These are phyloP conservation scores for Colletotrichum musicola DNA, from an alignment of 2,329 filamentous ascomycete species.

Conservation along the genomic window DNA sequence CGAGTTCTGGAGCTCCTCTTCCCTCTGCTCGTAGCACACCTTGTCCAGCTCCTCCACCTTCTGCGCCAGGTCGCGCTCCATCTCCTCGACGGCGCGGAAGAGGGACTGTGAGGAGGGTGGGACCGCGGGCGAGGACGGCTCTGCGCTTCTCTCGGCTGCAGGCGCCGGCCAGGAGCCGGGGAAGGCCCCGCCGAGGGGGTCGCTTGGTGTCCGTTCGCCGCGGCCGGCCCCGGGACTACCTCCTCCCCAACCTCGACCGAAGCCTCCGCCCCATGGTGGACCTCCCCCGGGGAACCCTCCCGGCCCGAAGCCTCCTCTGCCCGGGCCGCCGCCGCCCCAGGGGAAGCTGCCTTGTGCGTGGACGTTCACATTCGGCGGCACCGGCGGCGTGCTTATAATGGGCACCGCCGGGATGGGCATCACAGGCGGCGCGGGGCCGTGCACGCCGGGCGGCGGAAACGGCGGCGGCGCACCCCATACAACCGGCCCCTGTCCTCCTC, in stretches of 20 bases:
- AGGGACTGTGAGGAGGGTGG: slow-evolving; percentile 29
- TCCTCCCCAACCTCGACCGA: slow-evolving; percentile 23
- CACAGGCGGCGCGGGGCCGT: slow-evolving; percentile 1
- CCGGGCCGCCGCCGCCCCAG: slow-evolving; percentile 10
- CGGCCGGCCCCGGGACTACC: not conserved
- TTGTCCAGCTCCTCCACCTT: slow-evolving; percentile 39
- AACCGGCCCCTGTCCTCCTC: slow-evolving; percentile 14
- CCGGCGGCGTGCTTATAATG: not conserved
- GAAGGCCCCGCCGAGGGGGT: slow-evolving; percentile 1
- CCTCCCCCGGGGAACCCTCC: not conserved
- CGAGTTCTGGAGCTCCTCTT: slow-evolving; percentile 27
- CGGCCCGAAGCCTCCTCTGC: not conserved
- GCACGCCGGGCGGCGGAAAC: slow-evolving; percentile 18
- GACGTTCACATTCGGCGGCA: slow-evolving; percentile 9
- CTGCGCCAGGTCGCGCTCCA: slow-evolving; percentile 16
- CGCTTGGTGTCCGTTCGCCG: not conserved
- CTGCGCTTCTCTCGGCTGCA: not conserved
- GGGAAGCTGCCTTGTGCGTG: slow-evolving; percentile 1
- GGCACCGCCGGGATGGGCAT: slow-evolving; percentile 13
- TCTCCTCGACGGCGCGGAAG: slow-evolving; percentile 19
- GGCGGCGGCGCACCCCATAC: slow-evolving; percentile 23
- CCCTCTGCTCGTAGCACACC: not conserved
- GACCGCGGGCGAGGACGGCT: not conserved
- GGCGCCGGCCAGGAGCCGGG: slow-evolving; percentile 21
- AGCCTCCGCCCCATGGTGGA: slow-evolving; percentile 17